phyloP scores from a whole-genome alignment of 495 filamentous ascomycete species.

The Penicillium maclennaniae region DNA sequence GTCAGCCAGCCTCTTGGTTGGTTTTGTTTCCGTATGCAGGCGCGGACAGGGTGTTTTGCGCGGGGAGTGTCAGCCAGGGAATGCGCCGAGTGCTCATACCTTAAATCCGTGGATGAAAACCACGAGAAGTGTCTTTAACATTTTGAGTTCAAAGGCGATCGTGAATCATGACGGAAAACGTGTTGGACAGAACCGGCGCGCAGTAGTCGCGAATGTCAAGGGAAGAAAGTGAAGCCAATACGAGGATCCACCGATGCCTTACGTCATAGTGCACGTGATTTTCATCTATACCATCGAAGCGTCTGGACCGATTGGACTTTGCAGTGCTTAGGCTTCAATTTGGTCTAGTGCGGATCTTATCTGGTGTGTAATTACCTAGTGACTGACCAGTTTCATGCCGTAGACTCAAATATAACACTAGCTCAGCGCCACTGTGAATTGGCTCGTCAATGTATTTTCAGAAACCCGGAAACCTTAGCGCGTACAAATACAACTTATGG shows the following conservation, averaged over 20 bases:
- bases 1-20: not conserved
- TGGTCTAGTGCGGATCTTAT: not conserved
- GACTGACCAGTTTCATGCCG: too few relatives aligned
- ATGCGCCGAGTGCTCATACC: conserved; percentile 44
- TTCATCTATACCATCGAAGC: not conserved
- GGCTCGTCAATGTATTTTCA: too few relatives aligned
- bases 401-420: too few relatives aligned
- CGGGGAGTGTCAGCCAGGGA: conserved; percentile 1
- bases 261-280: conserved; percentile 4
- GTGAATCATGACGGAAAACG: conserved; percentile 1
- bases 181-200: not conserved
- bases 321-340: not conserved
- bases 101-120: conserved; percentile 98
- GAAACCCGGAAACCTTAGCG: too few relatives aligned
- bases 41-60: conserved; percentile 1
- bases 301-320: not conserved
- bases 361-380: too few relatives aligned
- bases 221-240: not conserved
- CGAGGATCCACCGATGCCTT: not conserved
- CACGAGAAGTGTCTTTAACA: conserved; percentile 86
- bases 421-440: too few relatives aligned
- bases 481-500: too few relatives aligned
- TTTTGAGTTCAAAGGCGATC: conserved; percentile 27
- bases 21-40: not conserved
- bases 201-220: not conserved